Conservation (phyloP, 164 flowering plant genomes). For the Magnolia sinica region DNA sequence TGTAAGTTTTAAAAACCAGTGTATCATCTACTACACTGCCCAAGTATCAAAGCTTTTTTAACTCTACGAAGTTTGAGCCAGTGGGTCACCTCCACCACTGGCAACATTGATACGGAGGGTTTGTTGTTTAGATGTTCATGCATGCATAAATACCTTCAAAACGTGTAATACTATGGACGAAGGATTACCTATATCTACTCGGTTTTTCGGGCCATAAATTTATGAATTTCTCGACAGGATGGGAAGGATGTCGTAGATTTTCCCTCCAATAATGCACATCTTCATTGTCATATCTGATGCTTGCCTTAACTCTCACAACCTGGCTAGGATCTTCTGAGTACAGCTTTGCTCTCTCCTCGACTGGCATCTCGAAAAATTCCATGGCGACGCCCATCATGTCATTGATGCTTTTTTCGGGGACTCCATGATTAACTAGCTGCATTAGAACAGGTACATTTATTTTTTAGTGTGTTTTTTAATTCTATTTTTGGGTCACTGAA, state of each 20-base stretch:
- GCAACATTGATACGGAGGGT: too few species aligned
- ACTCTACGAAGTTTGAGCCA: too few species aligned
- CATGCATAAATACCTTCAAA: too few species aligned
- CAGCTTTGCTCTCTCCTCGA: conserved; percentile 22
- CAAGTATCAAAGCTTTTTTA: too few species aligned
- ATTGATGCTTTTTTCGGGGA: conserved; percentile 15
- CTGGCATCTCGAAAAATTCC: conserved; percentile 32
- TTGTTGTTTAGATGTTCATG: too few species aligned
- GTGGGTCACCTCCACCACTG: too few species aligned
- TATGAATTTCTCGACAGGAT: conserved; percentile 29
- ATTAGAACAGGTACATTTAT: neutral
- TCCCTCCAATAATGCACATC: conserved; percentile 43
- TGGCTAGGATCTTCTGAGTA: conserved; percentile 19
- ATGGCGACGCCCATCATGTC: conserved; percentile 18
- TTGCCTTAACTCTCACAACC: conserved; percentile 25
- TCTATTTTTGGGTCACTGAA: too few species aligned
- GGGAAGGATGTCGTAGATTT: conserved; percentile 27
- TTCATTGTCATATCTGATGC: conserved; percentile 30
- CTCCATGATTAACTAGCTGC: conserved; percentile 43
- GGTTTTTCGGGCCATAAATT: conserved; percentile 40
- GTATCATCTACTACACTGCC: too few species aligned
- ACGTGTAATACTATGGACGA: too few species aligned
- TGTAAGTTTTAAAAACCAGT: too few species aligned
- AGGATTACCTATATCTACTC: conserved; percentile 22
- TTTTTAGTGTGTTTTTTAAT: neutral